phyloP scores from a whole-genome alignment of 1,284 basidiomycete species.

The Coniferiporia sulphurascens region DNA sequence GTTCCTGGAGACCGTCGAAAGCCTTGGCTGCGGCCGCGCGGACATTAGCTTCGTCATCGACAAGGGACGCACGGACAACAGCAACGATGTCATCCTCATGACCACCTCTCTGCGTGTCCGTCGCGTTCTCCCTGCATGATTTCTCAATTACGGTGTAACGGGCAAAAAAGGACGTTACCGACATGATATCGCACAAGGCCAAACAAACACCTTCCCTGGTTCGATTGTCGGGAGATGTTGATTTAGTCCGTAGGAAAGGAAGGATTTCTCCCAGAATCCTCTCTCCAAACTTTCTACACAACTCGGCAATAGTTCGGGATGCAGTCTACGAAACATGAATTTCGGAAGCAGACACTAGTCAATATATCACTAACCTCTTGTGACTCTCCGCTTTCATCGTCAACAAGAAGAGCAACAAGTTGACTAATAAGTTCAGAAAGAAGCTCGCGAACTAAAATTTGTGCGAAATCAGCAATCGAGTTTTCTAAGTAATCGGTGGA shows the following conservation, averaged over 20 bases:
- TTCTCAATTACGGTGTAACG: not conserved
- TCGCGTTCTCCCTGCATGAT: slow-evolving; percentile 62
- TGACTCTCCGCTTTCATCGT: slow-evolving; percentile 73
- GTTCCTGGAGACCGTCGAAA: slow-evolving; percentile 91
- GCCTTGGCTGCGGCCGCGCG: slow-evolving; percentile 89
- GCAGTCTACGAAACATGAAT: slow-evolving; percentile 55
- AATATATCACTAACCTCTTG: slow-evolving; percentile 63
- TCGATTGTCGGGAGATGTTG: slow-evolving; percentile 65
- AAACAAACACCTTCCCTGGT: slow-evolving; percentile 89
- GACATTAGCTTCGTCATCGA: slow-evolving; percentile 87
- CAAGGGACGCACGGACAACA: slow-evolving; percentile 80
- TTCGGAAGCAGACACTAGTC: not conserved
- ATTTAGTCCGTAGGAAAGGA: slow-evolving; percentile 67
- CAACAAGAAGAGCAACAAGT: slow-evolving; percentile 73
- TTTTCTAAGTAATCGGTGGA: not conserved
- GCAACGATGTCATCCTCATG: slow-evolving; percentile 89
- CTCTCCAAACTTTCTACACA: slow-evolving; percentile 96
- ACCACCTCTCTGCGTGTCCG: slow-evolving; percentile 82
- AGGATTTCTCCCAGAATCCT: slow-evolving; percentile 85
- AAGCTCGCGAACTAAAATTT: slow-evolving; percentile 79
- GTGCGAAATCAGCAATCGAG: not conserved
- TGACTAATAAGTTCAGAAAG: slow-evolving; percentile 82
- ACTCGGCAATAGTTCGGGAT: slow-evolving; percentile 79
- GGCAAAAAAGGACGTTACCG: slow-evolving; percentile 25
- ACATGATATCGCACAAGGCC: slow-evolving; percentile 87